phyloP scores from a whole-genome alignment of 768 basidiomycete species.

The Tylopilus vinaceipallidus region DNA sequence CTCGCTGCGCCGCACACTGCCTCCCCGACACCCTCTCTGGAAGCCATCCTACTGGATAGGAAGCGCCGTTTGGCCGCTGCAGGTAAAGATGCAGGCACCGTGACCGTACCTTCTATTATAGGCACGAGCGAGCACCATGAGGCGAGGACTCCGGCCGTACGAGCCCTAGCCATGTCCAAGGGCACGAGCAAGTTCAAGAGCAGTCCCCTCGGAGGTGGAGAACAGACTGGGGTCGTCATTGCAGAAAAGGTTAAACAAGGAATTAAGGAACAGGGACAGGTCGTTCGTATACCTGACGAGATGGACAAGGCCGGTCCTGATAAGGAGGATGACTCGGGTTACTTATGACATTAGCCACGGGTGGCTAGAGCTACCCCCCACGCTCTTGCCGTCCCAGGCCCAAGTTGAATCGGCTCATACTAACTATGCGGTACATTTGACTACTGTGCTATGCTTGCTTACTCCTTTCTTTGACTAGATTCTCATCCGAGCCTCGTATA shows the following conservation, averaged over 20 bases:
- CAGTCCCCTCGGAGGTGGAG: conserved; percentile 56
- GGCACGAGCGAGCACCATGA: conserved; percentile 19
- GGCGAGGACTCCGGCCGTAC: conserved; percentile 3
- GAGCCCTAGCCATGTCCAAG: conserved; percentile 34
- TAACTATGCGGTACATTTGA: background rate
- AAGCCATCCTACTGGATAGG: conserved; percentile 65
- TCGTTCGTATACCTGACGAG: conserved; percentile 35
- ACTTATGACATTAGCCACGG: conserved; percentile 18
- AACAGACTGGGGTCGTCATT: conserved; percentile 43
- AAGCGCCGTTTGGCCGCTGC: conserved; percentile 48
- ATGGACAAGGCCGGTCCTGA: conserved; percentile 35
- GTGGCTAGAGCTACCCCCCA: background rate
- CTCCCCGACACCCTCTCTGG: conserved; percentile 58
- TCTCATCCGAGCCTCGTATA: background rate
- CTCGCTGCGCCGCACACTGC: conserved; percentile 32
- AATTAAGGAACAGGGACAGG: conserved; percentile 21
- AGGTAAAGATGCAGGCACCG: conserved; percentile 13
- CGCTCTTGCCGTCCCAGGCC: background rate
- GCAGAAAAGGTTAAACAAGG: conserved; percentile 47
- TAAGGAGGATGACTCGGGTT: conserved; percentile 30
- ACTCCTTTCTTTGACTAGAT: background rate
- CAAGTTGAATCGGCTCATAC: background rate
- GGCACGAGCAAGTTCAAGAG: conserved; percentile 68
- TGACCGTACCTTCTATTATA: conserved; percentile 2
- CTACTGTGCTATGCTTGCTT: background rate